Evolutionary conservation across 139 green algal genomes (phyloP).

Genomic region (Dunaliella primolecta): DNA sequence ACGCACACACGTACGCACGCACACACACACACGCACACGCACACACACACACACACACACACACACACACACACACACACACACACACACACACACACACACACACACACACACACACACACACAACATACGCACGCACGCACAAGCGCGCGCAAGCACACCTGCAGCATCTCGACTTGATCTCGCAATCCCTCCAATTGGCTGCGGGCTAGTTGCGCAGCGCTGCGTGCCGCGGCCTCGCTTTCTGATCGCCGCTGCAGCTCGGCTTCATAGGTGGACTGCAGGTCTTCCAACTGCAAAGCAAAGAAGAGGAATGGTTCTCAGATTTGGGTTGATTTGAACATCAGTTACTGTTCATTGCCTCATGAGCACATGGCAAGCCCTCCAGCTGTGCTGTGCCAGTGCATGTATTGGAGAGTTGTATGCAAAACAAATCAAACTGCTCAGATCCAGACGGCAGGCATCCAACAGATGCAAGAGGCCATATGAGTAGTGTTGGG

Average conservation of each 20-base stretch:
- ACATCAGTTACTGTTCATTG: too few relatives aligned
- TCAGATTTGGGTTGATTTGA: not conserved
- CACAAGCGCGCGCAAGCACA: not conserved
- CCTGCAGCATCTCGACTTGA: not conserved
- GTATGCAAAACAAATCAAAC: too few relatives aligned
- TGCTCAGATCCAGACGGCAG: too few relatives aligned
- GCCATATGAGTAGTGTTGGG: too few relatives aligned
- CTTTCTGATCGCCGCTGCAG: conserved; percentile 37
- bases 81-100: not conserved
- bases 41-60: not conserved
- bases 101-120: not conserved
- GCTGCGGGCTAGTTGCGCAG: conserved; percentile 49
- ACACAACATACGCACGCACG: not conserved
- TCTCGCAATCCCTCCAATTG: not conserved
- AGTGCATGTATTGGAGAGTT: too few relatives aligned
- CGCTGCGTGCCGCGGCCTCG: conserved; percentile 52
- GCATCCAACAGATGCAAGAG: too few relatives aligned
- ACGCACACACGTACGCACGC: not conserved
- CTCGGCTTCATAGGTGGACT: conserved; percentile 38
- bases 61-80: too few relatives aligned
- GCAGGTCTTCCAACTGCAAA: conserved; percentile 45
- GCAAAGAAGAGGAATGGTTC: too few relatives aligned
- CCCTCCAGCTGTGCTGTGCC: too few relatives aligned
- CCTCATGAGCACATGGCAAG: too few relatives aligned
- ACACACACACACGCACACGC: not conserved